Evolutionary conservation across 192 early-diverging fungal genomes (phyloP), one percentile per base, ranked within the genome.

Genomic region (Coemansia sp.): DNA sequence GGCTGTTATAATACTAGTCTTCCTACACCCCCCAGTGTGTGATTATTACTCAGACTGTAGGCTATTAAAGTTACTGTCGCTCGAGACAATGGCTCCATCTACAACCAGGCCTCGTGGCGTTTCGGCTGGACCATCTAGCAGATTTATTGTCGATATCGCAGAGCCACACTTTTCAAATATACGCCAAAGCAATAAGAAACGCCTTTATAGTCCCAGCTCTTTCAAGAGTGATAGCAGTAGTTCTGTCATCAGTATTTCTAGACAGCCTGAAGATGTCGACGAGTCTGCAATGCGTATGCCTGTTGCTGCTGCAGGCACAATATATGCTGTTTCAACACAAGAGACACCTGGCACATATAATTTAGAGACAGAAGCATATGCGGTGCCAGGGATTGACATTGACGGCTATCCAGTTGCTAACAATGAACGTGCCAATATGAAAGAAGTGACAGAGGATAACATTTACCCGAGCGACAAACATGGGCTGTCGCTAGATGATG

Each of bases 401-500:
- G 12, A 1, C 2, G 14, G 15, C 12, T 45, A 15, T 45, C 41
- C 41, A n/a, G 14, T n/a, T 2, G 41, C 41, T 45, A n/a, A 45
- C 41, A 10, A 45, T 5, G 4, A 3, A n/a, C 15, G 41, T 45
- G 15, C 41, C 15, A n/a, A 12, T 9, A 45, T 45, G 41, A 10
- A 45, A 15, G 41, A 15, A n/a, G 41, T 45, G 4, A n/a, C 41
- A 14, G 39, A 8, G 11, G 41, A n/a, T 5, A 45, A 45, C 41
- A 45, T 15, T 15, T 45, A 45, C 15, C 14, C 14, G 14, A 15
- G 15, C 41, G 41, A n/a, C 11, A 58, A 15, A 5, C 35, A 45
- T 43, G 21, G 1, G 21, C 10, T 73, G 48, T 67, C 71, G 21
- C 50, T 17, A 22, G 32, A 53, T 3, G 72, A 74, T 15, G 23